phyloP scores from a whole-genome alignment of 768 basidiomycete species.

The Austroboletus eburneus region DNA sequence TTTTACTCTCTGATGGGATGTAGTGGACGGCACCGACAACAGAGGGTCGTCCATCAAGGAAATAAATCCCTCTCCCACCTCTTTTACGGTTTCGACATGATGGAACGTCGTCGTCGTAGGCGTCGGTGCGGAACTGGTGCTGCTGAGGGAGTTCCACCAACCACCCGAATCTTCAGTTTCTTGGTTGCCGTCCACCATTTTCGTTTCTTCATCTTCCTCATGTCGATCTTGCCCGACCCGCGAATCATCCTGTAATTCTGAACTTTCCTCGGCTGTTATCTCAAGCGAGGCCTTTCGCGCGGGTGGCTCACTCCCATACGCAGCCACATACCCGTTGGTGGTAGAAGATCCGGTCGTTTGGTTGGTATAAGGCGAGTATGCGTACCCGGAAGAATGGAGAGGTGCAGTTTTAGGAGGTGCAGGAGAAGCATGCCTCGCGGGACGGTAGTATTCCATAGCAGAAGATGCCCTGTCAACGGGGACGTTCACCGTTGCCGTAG shows the following conservation, averaged over 20 bases:
- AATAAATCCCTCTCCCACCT: slow-evolving; percentile 61
- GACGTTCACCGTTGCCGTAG: slow-evolving; percentile 42
- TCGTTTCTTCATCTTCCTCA: slow-evolving; percentile 3
- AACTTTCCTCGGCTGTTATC: slow-evolving; percentile 26
- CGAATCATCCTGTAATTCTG: slow-evolving; percentile 6
- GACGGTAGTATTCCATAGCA: slow-evolving; percentile 67
- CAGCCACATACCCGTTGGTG: slow-evolving; percentile 36
- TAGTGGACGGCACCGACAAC: slow-evolving; percentile 36
- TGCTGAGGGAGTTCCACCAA: slow-evolving; percentile 63
- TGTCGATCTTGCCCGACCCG: slow-evolving; percentile 5
- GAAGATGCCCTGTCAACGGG: slow-evolving; percentile 72
- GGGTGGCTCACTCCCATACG: slow-evolving; percentile 31
- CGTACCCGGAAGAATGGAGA: slow-evolving; percentile 38
- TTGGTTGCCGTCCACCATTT: slow-evolving; percentile 28
- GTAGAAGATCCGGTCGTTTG: slow-evolving; percentile 23
- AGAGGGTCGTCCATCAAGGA: slow-evolving; percentile 72
- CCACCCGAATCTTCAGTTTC: slow-evolving; percentile 36
- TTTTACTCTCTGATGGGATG: slow-evolving; percentile 10
- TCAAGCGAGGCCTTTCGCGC: slow-evolving; percentile 29
- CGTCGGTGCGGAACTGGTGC: slow-evolving; percentile 44
- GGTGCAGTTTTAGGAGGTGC: slow-evolving; percentile 51
- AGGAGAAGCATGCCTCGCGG: slow-evolving; percentile 48
- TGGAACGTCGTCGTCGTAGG: slow-evolving; percentile 70
- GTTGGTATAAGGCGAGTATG: slow-evolving; percentile 28
- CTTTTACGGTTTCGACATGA: slow-evolving; percentile 42